Conservation (phyloP, 768 basidiomycete genomes). For the Phaeolepiota aurea region DNA sequence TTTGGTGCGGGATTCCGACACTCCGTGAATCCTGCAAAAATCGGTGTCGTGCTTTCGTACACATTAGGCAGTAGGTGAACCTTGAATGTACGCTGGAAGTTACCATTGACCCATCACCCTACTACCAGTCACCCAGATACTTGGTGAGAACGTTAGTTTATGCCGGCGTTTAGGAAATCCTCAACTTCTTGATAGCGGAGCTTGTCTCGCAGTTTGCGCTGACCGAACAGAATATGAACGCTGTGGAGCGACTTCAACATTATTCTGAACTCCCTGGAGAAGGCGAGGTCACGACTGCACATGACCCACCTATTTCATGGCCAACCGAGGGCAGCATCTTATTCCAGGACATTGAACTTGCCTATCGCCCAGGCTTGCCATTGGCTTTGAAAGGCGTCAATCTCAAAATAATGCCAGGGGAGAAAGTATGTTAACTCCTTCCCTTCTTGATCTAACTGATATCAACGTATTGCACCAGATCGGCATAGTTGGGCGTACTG, state of each 20-base stretch:
- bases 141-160: too few relatives aligned
- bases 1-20: slow-evolving; percentile 58
- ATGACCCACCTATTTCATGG: slow-evolving; percentile 42
- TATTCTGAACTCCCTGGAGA: slow-evolving; percentile 58
- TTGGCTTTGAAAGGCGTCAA: slow-evolving; percentile 52
- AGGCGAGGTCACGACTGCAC: slow-evolving; percentile 29
- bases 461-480: slow-evolving; percentile 4
- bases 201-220: slow-evolving; percentile 48
- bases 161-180: too few relatives aligned
- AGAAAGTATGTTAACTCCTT: neutral
- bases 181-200: too few relatives aligned
- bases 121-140: slow-evolving; percentile 43
- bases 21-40: slow-evolving; percentile 48
- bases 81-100: too few relatives aligned
- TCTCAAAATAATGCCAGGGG: slow-evolving; percentile 49
- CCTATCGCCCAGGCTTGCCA: slow-evolving; percentile 57
- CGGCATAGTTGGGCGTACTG: slow-evolving; percentile 9
- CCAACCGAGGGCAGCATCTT: slow-evolving; percentile 41
- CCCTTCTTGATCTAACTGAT: neutral
- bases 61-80: slow-evolving; percentile 36
- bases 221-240: slow-evolving; percentile 67
- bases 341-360: slow-evolving; percentile 47
- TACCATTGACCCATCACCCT: too few relatives aligned
- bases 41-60: slow-evolving; percentile 55
- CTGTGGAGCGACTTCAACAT: slow-evolving; percentile 64